Evolutionary conservation across 2,329 filamentous ascomycete species (phyloP).

Genomic region (Alternaria angustiovoidea): DNA sequence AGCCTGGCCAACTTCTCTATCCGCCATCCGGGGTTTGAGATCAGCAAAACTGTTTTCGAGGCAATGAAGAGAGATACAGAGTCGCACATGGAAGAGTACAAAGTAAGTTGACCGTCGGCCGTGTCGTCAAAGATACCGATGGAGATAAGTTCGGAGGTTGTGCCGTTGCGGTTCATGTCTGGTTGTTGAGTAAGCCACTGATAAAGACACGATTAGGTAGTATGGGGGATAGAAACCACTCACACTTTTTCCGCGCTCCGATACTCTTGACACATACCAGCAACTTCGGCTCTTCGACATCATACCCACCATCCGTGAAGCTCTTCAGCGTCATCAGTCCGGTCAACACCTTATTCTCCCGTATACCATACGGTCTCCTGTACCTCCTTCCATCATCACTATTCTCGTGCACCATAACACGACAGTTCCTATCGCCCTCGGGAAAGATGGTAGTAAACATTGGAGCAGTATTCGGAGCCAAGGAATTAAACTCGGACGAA

Average conservation of each 20-base stretch:
- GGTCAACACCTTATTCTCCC: constrained; percentile 46
- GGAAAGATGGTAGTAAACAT: constrained; percentile 66
- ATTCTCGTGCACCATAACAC: constrained; percentile 63
- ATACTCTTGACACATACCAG: constrained; percentile 67
- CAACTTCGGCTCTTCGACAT: constrained; percentile 60
- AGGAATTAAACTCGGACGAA: constrained; percentile 50
- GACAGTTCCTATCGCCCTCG: constrained; percentile 62
- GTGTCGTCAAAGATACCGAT: constrained; percentile 67
- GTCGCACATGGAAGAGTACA: constrained; percentile 62
- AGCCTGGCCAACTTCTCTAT: constrained; percentile 48
- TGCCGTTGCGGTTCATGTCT: constrained; percentile 59
- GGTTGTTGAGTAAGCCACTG: background rate
- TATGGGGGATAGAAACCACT: background rate
- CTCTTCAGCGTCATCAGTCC: constrained; percentile 65
- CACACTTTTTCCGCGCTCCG: constrained; percentile 60
- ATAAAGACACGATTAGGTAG: too few species aligned
- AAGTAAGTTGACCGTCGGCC: constrained; percentile 60
- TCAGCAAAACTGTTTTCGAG: constrained; percentile 60
- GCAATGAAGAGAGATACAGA: constrained; percentile 58
- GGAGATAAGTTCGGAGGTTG: constrained; percentile 57
- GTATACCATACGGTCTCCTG: constrained; percentile 57
- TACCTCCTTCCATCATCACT: constrained; percentile 55
- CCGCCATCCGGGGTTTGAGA: constrained; percentile 57
- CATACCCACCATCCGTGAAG: constrained; percentile 64
- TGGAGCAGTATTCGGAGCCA: constrained; percentile 56